Evolutionary conservation across 768 basidiomycete genomes (phyloP).

Genomic region (Tulasnella sp.): DNA sequence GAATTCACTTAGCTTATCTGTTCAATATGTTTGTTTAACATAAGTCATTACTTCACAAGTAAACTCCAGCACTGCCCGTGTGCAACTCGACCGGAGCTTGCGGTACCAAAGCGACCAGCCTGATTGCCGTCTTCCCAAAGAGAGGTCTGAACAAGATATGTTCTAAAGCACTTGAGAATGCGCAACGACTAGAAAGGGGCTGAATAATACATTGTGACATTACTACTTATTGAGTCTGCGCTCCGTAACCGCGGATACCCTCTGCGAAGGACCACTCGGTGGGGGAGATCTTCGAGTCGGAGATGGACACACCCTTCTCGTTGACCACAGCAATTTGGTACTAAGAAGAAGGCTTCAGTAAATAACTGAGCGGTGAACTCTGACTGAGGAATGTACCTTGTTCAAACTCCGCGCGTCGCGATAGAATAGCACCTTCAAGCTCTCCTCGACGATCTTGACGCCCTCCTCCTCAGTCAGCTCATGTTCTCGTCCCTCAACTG

Average conservation of each 20-base stretch:
- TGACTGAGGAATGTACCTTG: constrained; percentile 53
- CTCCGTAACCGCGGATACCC: constrained; percentile 79
- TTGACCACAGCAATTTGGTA: constrained; percentile 93
- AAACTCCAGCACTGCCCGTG: too few species aligned
- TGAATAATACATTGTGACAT: neutral
- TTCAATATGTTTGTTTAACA: too few species aligned
- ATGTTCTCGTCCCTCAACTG: constrained; percentile 73
- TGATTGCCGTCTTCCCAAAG: too few species aligned
- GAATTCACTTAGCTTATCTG: too few species aligned
- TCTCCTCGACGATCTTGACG: constrained; percentile 60
- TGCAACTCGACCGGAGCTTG: too few species aligned
- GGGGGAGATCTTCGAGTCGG: constrained; percentile 60
- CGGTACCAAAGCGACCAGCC: too few species aligned
- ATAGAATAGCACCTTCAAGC: constrained; percentile 92
- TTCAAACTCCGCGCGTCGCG: constrained; percentile 91
- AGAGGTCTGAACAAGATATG: too few species aligned
- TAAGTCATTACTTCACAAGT: too few species aligned
- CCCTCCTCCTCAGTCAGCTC: constrained; percentile 70
- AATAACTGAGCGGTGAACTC: neutral
- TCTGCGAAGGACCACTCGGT: constrained; percentile 93
- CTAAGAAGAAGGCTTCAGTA: constrained; percentile 30
- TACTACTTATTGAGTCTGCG: constrained; percentile 63
- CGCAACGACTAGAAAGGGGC: too few species aligned
- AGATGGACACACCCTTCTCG: constrained; percentile 60
- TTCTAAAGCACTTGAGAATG: too few species aligned